phyloP scores from a whole-genome alignment of 176 grass and related monocot genomes.

The Ensete ventricosum region DNA sequence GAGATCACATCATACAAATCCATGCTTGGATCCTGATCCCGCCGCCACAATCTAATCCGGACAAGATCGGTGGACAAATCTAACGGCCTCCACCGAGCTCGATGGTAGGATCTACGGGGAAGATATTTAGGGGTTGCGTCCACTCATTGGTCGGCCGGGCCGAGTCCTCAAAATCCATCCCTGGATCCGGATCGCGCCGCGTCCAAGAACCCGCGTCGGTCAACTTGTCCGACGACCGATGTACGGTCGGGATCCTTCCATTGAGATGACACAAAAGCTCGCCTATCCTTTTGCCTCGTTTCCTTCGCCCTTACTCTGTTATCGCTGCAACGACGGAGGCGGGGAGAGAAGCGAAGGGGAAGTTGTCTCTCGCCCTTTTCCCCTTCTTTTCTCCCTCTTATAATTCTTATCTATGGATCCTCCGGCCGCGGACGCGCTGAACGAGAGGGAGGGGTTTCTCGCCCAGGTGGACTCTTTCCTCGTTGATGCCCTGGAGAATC shows the following conservation, averaged over 20 bases:
- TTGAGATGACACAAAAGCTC: neutral
- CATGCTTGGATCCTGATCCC: too few species aligned
- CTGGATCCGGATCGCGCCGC: neutral
- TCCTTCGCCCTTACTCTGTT: slow-evolving; percentile 1
- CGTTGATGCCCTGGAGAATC: slow-evolving; percentile 59
- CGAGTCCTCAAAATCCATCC: neutral
- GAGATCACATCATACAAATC: too few species aligned
- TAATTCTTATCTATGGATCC: slow-evolving; percentile 33
- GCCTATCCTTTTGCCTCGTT: neutral
- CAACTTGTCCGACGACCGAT: neutral
- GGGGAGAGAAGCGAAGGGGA: slow-evolving; percentile 32
- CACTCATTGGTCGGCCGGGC: neutral
- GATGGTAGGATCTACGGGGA: too few species aligned
- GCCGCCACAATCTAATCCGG: too few species aligned
- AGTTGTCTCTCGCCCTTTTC: slow-evolving; percentile 3
- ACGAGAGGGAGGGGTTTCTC: slow-evolving; percentile 16
- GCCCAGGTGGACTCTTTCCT: slow-evolving; percentile 52
- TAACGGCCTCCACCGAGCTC: too few species aligned
- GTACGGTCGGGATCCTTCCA: neutral
- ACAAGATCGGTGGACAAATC: too few species aligned
- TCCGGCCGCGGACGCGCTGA: slow-evolving; percentile 5
- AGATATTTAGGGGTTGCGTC: too few species aligned
- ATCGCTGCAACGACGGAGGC: slow-evolving; percentile 8
- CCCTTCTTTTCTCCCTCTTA: neutral
- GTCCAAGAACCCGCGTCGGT: neutral